phyloP scores from a whole-genome alignment of 2,329 filamentous ascomycete species.

The Fusarium sambucinum region DNA sequence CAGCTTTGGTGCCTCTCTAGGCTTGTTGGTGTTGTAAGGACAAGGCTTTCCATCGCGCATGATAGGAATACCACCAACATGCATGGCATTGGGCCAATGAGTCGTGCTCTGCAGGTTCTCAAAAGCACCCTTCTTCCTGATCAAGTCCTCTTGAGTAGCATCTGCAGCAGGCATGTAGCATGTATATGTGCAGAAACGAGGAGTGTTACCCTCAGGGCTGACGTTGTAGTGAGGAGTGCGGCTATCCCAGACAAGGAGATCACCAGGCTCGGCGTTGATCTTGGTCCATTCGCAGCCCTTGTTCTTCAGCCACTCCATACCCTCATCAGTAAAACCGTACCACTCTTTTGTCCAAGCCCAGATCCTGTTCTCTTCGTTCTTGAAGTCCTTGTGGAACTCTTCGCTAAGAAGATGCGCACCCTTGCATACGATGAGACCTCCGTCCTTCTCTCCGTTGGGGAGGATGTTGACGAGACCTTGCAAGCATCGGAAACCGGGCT shows the following conservation, averaged over 20 bases:
- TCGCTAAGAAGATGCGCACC: not conserved
- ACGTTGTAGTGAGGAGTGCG: constrained; percentile 26
- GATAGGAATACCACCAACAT: constrained; percentile 18
- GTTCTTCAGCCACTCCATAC: constrained; percentile 22
- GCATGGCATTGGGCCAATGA: constrained; percentile 25
- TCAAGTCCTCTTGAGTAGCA: constrained; percentile 9
- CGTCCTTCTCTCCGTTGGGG: constrained; percentile 5
- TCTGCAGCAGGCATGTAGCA: constrained; percentile 24
- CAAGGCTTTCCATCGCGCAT: constrained; percentile 16
- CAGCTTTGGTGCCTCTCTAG: not conserved
- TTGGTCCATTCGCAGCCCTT: constrained; percentile 21
- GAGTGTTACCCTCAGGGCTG: not conserved
- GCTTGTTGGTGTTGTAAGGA: constrained; percentile 15
- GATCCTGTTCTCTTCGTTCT: constrained; percentile 9
- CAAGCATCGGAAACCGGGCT: constrained; percentile 8
- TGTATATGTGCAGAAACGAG: constrained; percentile 11
- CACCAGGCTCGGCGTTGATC: constrained; percentile 6
- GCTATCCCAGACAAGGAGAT: constrained; percentile 18
- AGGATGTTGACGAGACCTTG: constrained; percentile 20
- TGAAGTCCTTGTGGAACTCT: constrained; percentile 10
- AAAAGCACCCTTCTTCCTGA: constrained; percentile 24
- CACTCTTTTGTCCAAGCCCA: constrained; percentile 24
- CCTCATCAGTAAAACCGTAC: not conserved
- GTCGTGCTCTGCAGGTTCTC: constrained; percentile 9
- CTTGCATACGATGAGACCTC: constrained; percentile 14